Evolutionary conservation across 2,329 filamentous ascomycete genomes (phyloP), one percentile per base, ranked within the genome.

Genomic region (Colletotrichum sp.): DNA sequence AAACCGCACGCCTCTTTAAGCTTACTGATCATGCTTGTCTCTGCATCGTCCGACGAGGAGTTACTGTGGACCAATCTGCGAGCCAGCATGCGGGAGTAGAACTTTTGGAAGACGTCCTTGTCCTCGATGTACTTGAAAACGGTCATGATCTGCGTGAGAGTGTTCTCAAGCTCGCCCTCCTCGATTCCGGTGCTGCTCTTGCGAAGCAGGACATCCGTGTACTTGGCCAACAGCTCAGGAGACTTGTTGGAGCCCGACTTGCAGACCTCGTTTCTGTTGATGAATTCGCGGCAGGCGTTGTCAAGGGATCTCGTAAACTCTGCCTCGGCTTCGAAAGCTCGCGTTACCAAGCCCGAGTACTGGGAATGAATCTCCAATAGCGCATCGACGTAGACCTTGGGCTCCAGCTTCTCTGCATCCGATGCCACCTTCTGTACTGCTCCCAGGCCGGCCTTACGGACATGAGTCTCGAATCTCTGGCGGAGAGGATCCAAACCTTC

Each of bases 81-180:
- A 66, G 97, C 97, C 80, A 99, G 88, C 93, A 98, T 98, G 77
- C 96, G 94, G 3, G 96, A 98, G 87, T 99, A 99, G 86, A 98
- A 99, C 85, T 98, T 99, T 85, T 98, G 97, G 90, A 99, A 99
- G 7, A 99, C 97, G 82, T 99, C 97, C 89, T 99, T 99, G 86
- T 99, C 97, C 83, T 99, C 97, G 78, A 99, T 98, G 85, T 99
- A 99, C 88, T 98, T 98, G 91, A 99, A 99, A 71, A 99, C 95
- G 2, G 96, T 98, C 97, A 99, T 99, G 81, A 99, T 97, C 84
- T 98, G 95, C 24, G 92, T 93, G 34, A 98, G 88, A 36, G 95
- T 94, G 79, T 94, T 93, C 86, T 99, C 97, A 80, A 98, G 90
- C 82, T 99, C 96, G 36, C 95, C 94, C 82, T 99, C 97, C 82